These are phyloP conservation scores for Penicillium sp. DNA, from an alignment of 2,329 filamentous ascomycete species.

Conservation along the genomic window DNA sequence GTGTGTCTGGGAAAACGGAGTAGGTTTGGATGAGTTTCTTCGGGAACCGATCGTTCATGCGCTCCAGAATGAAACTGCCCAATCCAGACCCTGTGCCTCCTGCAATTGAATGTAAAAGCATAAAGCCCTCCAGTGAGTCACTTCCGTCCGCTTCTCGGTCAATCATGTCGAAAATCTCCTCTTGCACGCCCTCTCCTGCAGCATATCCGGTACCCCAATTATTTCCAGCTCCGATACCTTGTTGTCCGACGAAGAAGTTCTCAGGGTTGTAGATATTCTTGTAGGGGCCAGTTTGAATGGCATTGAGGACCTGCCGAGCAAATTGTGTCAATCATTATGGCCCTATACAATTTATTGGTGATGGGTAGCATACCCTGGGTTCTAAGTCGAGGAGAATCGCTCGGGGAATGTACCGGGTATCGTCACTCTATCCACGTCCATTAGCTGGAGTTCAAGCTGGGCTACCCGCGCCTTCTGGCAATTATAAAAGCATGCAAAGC, in stretches of 20 bases:
- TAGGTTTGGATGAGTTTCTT: conserved; percentile 99
- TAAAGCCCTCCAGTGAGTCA: conserved; percentile 97
- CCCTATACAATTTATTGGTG: background rate
- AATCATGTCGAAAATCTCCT: conserved; percentile 99
- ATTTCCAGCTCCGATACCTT: conserved; percentile 90
- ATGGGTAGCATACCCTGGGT: conserved; percentile 62
- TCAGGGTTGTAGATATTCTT: conserved; percentile 99
- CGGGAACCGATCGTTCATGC: conserved; percentile 94
- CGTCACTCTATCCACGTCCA: conserved; percentile 69
- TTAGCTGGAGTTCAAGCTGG: conserved; percentile 4
- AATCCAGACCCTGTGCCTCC: conserved; percentile 95
- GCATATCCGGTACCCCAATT: conserved; percentile 98
- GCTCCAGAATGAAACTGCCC: conserved; percentile 89
- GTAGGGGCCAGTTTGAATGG: conserved; percentile 90
- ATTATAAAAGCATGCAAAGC: background rate
- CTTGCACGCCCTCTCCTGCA: conserved; percentile 84
- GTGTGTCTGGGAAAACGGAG: conserved; percentile 94
- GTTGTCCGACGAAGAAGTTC: conserved; percentile 96
- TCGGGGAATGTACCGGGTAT: conserved; percentile 95
- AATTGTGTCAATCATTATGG: conserved; percentile 7
- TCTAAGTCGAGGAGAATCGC: conserved; percentile 95
- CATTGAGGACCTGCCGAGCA: conserved; percentile 69
- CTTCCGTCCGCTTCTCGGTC: conserved; percentile 97
- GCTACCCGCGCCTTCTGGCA: too few relatives aligned
- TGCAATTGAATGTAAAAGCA: conserved; percentile 97